Percentiles rank a stretch among this genome's conserved stretches.
phyloP scores from a whole-genome alignment of 768 basidiomycete genomes.

The Mycena olivaceomarginata region DNA sequence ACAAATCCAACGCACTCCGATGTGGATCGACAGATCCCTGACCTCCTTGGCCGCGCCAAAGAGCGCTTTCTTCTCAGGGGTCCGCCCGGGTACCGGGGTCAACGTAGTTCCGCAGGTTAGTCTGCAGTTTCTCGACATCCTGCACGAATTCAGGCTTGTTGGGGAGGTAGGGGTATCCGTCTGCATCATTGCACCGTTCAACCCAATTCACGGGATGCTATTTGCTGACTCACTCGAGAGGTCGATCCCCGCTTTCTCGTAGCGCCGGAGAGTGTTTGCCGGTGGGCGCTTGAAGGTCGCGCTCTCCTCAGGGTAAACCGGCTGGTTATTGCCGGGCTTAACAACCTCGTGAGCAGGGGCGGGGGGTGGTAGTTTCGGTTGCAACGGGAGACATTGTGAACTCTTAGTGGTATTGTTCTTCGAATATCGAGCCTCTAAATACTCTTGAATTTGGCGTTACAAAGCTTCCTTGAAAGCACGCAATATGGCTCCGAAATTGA shows the following conservation, averaged over 20 bases:
- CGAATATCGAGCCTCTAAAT: conserved; percentile 29
- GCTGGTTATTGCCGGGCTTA: conserved; percentile 24
- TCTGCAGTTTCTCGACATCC: conserved; percentile 47
- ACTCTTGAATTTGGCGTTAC: conserved; percentile 32
- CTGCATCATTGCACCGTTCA: not conserved
- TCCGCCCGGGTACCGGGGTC: conserved; percentile 45
- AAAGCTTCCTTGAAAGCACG: conserved; percentile 41
- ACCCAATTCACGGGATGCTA: not conserved
- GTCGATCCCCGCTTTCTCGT: conserved; percentile 46
- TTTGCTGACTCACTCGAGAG: conserved; percentile 36
- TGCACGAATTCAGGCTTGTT: conserved; percentile 45
- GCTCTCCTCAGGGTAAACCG: conserved; percentile 37
- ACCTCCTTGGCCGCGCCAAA: conserved; percentile 47
- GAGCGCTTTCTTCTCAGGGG: conserved; percentile 46
- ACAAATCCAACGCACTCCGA: conserved; percentile 37
- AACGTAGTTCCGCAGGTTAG: conserved; percentile 40
- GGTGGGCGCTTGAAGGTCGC: conserved; percentile 44
- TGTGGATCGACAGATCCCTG: conserved; percentile 42
- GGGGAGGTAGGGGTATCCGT: conserved; percentile 47
- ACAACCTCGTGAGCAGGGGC: conserved; percentile 39
- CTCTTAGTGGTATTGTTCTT: not conserved
- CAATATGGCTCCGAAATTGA: conserved; percentile 38
- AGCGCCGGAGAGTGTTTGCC: conserved; percentile 44
- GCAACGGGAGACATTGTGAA: conserved; percentile 41
- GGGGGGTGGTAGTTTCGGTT: conserved; percentile 30